phyloP scores from a whole-genome alignment of 1,139 yeast genomes.

The Suzukiozyma palmioleophila region DNA sequence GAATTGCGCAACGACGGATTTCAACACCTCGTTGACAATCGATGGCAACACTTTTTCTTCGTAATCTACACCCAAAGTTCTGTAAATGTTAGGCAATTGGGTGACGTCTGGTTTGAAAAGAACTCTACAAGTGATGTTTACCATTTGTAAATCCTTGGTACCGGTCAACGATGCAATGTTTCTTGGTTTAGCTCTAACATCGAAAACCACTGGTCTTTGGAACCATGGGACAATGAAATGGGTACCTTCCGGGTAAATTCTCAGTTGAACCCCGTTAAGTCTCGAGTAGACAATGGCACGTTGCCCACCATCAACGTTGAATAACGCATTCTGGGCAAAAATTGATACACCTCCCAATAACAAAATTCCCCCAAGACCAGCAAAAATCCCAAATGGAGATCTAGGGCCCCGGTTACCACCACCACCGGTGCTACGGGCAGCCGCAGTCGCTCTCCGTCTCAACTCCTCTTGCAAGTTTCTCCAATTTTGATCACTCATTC shows the following conservation, averaged over 20 bases:
- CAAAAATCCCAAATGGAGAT: slow-evolving; percentile 54
- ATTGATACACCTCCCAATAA: slow-evolving; percentile 70
- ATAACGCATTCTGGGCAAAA: slow-evolving; percentile 69
- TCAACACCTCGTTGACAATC: slow-evolving; percentile 93
- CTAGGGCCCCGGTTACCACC: slow-evolving; percentile 34
- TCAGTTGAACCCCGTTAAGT: slow-evolving; percentile 79
- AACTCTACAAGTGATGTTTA: slow-evolving; percentile 95
- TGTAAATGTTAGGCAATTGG: slow-evolving; percentile 77
- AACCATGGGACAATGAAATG: slow-evolving; percentile 93
- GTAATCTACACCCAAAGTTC: slow-evolving; percentile 90
- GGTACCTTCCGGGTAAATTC: slow-evolving; percentile 89
- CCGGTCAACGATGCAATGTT: slow-evolving; percentile 97
- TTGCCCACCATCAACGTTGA: slow-evolving; percentile 99
- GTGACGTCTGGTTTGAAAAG: slow-evolving; percentile 80
- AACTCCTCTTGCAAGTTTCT: slow-evolving; percentile 61
- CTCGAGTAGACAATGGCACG: slow-evolving; percentile 94
- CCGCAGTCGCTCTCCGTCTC: slow-evolving; percentile 58
- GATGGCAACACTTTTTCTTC: slow-evolving; percentile 97
- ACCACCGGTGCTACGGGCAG: slow-evolving; percentile 26
- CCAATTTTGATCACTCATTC: slow-evolving; percentile 61
- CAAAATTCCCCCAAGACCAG: slow-evolving; percentile 77
- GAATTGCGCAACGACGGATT: slow-evolving; percentile 96
- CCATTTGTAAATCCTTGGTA: slow-evolving; percentile 98
- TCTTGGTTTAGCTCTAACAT: slow-evolving; percentile 96
- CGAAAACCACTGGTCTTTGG: slow-evolving; percentile 88